Conservation (phyloP, 192 early-diverging fungal genomes). For the Coemansia brasiliensis region DNA sequence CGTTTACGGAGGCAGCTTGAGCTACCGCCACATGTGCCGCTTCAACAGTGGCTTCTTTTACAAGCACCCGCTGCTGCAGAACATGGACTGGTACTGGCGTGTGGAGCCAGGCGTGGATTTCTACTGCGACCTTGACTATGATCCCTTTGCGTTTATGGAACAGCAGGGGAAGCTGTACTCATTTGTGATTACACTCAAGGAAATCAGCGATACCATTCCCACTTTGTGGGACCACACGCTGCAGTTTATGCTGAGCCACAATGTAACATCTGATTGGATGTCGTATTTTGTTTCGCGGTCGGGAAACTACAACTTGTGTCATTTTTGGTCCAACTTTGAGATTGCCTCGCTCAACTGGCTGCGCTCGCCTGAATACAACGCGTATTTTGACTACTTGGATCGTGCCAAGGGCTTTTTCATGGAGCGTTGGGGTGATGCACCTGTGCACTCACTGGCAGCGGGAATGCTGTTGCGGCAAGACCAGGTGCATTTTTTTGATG, state of each 20-base stretch:
- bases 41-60: constrained; percentile 60
- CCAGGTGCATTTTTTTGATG: constrained; percentile 72
- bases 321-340: constrained; percentile 85
- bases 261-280: constrained; percentile 37
- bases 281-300: constrained; percentile 28
- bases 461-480: constrained; percentile 54
- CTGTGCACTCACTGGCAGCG: constrained; percentile 69
- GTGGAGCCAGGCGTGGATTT: constrained; percentile 84
- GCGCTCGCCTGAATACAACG: constrained; percentile 58
- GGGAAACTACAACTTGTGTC: constrained; percentile 66
- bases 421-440: constrained; percentile 81
- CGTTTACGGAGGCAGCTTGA: constrained; percentile 70
- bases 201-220: constrained; percentile 56
- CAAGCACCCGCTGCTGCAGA: constrained; percentile 66
- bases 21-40: constrained; percentile 89
- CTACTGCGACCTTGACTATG: constrained; percentile 79
- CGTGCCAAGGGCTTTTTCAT: constrained; percentile 71
- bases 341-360: constrained; percentile 69
- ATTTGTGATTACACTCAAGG: constrained; percentile 59
- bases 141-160: constrained; percentile 81
- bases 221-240: constrained; percentile 57
- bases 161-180: constrained; percentile 73
- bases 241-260: constrained; percentile 38
- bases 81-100: constrained; percentile 86
- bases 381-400: constrained; percentile 70